Base-by-base conservation (phyloP, 2,329 filamentous ascomycete genomes). In the Ilyonectria destructans region DNA sequence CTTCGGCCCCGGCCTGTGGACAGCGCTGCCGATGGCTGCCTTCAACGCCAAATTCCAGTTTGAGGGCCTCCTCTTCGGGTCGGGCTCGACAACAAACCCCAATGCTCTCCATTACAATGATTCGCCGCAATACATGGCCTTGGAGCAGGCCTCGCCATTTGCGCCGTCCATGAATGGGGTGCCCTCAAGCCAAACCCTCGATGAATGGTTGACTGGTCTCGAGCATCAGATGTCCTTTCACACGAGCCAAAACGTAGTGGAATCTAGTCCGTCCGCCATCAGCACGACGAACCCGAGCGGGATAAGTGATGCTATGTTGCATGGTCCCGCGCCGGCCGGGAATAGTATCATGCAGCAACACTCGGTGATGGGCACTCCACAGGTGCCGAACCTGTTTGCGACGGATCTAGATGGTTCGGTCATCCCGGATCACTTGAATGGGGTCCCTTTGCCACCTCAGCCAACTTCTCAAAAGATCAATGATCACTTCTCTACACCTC, bases 231-330 rank as follows among this genome's bases (percentile, higher is more conserved):
- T 96, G 86, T 89, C 89, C 7, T 91, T 94, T 79, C 87, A 87
- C 74, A 83, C 85, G 62, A 92, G 92, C 76, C 95, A 97, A 74
- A 92, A 91, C 72, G 94, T 93, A 29, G 89, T 98, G 61, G 96
- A 97, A 66, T 98, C 96, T 10, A 98, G 96, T 13, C 96, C 96
- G 17, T 98, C 96, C 9, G 95, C 95, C 54, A 96, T 98, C 80
- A 98, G 96, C 84, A 97, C 94, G 49, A 94, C 93, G 67, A 98
- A 95, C 82, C 95, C 97, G 78, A 96, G 93, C 79, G 93, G 92
- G 58, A 93, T 95, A 80, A 97, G 94, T 81, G 96, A 98, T 79
- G 90, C 95, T 67, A 95, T 97, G 92, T 86, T 96, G 65, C 95
- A 98, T 80, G 94, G 91, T 71, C 86, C 88, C 46, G 85, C 87